Percentiles rank a stretch among this genome's conserved stretches.
These are phyloP conservation scores for Elsinoe fawcettii DNA, from an alignment of 2,329 filamentous ascomycete genomes.

Conservation along the genomic window DNA sequence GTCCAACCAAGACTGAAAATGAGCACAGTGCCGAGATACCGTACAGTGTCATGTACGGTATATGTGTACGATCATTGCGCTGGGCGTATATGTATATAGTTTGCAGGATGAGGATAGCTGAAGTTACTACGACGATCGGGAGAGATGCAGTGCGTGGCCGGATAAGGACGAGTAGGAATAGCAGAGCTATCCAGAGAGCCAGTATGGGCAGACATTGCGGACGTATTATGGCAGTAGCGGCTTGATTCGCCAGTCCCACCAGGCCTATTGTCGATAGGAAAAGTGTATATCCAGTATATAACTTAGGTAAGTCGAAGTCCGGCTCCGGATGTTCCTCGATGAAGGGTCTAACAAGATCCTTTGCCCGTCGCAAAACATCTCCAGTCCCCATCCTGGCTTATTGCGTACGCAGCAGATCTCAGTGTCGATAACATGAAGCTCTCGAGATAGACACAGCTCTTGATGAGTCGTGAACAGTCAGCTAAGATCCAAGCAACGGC, in stretches of 20 bases:
- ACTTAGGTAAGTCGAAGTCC: slow-evolving; percentile 26
- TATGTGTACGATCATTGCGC: not conserved
- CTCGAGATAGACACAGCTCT: no score
- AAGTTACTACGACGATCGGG: slow-evolving; percentile 20
- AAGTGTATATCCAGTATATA: slow-evolving; percentile 26
- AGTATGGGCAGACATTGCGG: slow-evolving; percentile 19
- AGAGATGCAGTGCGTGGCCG: slow-evolving; percentile 26
- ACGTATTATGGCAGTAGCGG: slow-evolving; percentile 18
- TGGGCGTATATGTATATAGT: slow-evolving; percentile 10
- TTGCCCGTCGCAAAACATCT: not conserved
- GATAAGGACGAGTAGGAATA: slow-evolving; percentile 21
- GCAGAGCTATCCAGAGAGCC: slow-evolving; percentile 18
- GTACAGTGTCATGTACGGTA: not conserved
- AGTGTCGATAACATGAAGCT: no score
- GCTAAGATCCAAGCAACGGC: no score
- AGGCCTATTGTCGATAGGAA: slow-evolving; percentile 2
- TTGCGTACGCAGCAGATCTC: not conserved
- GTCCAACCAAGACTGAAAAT: slow-evolving; percentile 21
- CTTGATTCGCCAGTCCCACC: slow-evolving; percentile 13
- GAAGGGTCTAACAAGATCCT: slow-evolving; percentile 45
- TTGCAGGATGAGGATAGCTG: slow-evolving; percentile 23
- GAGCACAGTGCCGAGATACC: not conserved
- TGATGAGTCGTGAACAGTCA: no score
- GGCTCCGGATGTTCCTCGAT: slow-evolving; percentile 35
- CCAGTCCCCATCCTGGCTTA: not conserved